Evolutionary conservation across 2,329 filamentous ascomycete genomes (phyloP).

Genomic region (Aspergillus niger): DNA sequence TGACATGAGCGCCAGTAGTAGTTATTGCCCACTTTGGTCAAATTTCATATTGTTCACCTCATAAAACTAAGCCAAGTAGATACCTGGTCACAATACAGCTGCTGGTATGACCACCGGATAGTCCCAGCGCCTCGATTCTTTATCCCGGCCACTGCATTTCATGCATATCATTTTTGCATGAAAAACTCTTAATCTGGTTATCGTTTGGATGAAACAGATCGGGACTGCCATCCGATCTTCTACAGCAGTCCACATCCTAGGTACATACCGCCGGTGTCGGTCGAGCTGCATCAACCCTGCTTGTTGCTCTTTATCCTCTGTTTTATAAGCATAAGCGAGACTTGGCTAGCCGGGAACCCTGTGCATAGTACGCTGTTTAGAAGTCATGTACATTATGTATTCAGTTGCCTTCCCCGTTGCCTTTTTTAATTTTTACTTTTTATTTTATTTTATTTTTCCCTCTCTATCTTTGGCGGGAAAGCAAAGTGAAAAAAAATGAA

Average conservation of each 20-base stretch:
- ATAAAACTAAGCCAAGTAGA: too few relatives aligned
- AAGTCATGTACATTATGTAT: background rate
- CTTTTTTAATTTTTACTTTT: background rate
- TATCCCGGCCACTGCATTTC: background rate
- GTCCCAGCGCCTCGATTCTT: background rate
- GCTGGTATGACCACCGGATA: background rate
- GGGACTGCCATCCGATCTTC: background rate
- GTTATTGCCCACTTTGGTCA: too few relatives aligned
- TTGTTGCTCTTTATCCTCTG: background rate
- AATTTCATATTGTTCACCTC: too few relatives aligned
- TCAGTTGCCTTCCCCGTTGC: constrained; percentile 11
- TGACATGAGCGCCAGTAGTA: too few relatives aligned
- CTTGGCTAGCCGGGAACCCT: background rate
- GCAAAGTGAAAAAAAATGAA: background rate
- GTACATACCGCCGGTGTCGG: background rate
- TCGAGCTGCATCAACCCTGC: background rate
- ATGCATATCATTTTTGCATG: background rate
- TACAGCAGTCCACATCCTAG: background rate
- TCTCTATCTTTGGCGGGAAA: background rate
- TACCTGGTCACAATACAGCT: background rate
- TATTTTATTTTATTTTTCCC: too few relatives aligned
- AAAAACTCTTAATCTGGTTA: background rate
- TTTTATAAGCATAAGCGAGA: background rate
- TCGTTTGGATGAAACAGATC: background rate
- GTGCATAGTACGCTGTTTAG: background rate